Conservation (phyloP, 805 yeast genomes). For the Blastobotrys parvus region DNA sequence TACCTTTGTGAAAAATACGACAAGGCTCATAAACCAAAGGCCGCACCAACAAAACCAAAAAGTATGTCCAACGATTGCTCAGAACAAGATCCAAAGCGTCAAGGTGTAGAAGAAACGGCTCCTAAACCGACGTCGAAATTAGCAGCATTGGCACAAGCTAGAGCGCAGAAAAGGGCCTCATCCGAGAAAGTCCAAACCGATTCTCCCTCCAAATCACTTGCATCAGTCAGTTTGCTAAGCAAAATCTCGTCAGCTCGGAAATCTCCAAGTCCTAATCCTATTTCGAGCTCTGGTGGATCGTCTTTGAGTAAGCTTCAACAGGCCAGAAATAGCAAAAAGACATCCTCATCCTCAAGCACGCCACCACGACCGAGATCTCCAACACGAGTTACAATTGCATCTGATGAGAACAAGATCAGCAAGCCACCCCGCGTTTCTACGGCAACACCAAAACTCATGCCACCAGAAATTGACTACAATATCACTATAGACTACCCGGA, state of each 20-base stretch:
- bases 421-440: background rate
- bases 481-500: background rate
- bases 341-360: background rate
- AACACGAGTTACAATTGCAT: background rate
- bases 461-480: slow-evolving; percentile 3
- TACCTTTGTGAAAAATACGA: slow-evolving; percentile 32
- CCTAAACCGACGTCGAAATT: background rate
- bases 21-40: slow-evolving; percentile 11
- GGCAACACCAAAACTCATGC: background rate
- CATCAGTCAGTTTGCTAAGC: slow-evolving; percentile 3
- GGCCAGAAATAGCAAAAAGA: background rate
- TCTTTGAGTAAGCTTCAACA: slow-evolving; percentile 1
- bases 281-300: background rate
- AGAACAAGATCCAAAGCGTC: slow-evolving; percentile 1
- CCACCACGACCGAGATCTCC: background rate
- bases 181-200: background rate
- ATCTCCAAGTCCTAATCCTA: background rate
- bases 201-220: background rate
- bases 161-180: background rate
- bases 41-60: slow-evolving; percentile 6
- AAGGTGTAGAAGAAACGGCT: background rate
- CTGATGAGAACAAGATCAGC: background rate
- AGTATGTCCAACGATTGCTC: background rate
- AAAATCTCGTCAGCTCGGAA: background rate
- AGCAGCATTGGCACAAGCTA: background rate